Percentiles rank a stretch among this genome's conserved stretches.
These are phyloP conservation scores for Setomelanomma holmii DNA, from an alignment of 2,329 filamentous ascomycete species.

Conservation along the genomic window DNA sequence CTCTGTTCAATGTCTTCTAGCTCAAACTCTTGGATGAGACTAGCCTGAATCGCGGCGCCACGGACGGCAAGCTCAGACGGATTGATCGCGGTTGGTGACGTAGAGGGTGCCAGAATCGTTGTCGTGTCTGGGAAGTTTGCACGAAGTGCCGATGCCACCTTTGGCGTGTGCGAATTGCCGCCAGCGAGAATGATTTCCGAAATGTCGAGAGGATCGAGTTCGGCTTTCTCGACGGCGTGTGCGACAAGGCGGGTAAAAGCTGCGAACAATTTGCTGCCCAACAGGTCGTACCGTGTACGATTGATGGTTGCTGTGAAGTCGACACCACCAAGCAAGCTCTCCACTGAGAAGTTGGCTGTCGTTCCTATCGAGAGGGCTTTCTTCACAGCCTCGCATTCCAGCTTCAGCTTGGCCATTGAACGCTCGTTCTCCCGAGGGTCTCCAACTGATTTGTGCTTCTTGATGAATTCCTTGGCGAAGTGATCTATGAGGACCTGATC, in stretches of 20 bases:
- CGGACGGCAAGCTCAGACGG: slow-evolving; percentile 88
- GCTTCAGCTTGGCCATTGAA: slow-evolving; percentile 88
- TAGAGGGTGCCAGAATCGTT: slow-evolving; percentile 81
- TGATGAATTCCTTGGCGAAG: slow-evolving; percentile 98
- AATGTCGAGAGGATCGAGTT: slow-evolving; percentile 88
- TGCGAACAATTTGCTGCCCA: slow-evolving; percentile 84
- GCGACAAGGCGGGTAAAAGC: slow-evolving; percentile 87
- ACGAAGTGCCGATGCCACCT: slow-evolving; percentile 82
- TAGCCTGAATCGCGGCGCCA: slow-evolving; percentile 94
- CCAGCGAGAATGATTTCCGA: slow-evolving; percentile 94
- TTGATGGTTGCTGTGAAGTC: slow-evolving; percentile 95
- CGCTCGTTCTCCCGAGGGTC: slow-evolving; percentile 84
- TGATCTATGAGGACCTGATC: slow-evolving; percentile 94
- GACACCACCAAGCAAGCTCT: slow-evolving; percentile 85
- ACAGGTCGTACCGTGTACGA: slow-evolving; percentile 88
- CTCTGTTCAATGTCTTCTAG: slow-evolving; percentile 93
- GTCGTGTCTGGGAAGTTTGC: slow-evolving; percentile 83
- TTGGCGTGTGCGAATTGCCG: slow-evolving; percentile 90
- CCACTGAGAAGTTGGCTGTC: slow-evolving; percentile 90
- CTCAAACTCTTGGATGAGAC: slow-evolving; percentile 93
- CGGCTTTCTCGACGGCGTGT: slow-evolving; percentile 87
- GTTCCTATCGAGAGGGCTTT: slow-evolving; percentile 87
- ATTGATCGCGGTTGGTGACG: slow-evolving; percentile 80
- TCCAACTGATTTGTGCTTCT: slow-evolving; percentile 79
- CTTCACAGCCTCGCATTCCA: slow-evolving; percentile 90